Percentiles rank a stretch among this genome's conserved stretches.
Evolutionary conservation across 139 green algal genomes (phyloP).

Genomic region (Coccomyxa sp.): DNA sequence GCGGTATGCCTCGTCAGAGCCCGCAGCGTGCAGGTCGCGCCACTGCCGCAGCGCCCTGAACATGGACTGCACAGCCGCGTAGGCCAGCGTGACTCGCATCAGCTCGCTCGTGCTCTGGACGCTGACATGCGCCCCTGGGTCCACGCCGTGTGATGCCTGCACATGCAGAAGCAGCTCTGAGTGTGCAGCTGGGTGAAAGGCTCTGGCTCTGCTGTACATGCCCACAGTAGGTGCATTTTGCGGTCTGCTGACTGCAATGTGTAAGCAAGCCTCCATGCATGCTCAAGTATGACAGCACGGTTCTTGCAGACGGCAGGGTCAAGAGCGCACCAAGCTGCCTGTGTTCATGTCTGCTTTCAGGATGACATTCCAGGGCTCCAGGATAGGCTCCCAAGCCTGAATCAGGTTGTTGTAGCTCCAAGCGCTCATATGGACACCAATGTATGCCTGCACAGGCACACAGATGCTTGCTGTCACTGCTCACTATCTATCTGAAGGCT

Average conservation of each 20-base stretch:
- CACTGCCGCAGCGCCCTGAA: conserved; percentile 46
- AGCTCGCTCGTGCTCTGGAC: conserved; percentile 49
- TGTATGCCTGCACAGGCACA: conserved; percentile 33
- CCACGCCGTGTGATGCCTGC: conserved; percentile 31
- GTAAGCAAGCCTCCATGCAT: too few relatives aligned
- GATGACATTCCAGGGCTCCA: conserved; percentile 82
- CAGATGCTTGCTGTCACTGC: neutral
- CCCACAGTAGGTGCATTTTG: too few relatives aligned
- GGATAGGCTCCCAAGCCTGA: conserved; percentile 76
- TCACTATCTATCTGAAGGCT: neutral
- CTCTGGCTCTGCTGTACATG: too few relatives aligned
- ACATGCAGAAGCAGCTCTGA: neutral
- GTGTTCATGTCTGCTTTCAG: conserved; percentile 48
- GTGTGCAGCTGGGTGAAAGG: too few relatives aligned
- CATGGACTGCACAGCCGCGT: conserved; percentile 30
- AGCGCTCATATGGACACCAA: conserved; percentile 35
- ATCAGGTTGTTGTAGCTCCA: conserved; percentile 63
- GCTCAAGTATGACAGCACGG: too few relatives aligned
- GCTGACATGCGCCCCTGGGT: conserved; percentile 35
- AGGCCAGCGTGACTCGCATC: conserved; percentile 50
- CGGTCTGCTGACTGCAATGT: too few relatives aligned
- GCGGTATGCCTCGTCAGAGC: conserved; percentile 18
- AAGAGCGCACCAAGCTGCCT: neutral
- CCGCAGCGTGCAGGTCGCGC: conserved; percentile 24
- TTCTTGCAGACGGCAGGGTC: too few relatives aligned